Evolutionary conservation across 257 asterid genomes (phyloP).

Genomic region (Penstemon eatonii): DNA sequence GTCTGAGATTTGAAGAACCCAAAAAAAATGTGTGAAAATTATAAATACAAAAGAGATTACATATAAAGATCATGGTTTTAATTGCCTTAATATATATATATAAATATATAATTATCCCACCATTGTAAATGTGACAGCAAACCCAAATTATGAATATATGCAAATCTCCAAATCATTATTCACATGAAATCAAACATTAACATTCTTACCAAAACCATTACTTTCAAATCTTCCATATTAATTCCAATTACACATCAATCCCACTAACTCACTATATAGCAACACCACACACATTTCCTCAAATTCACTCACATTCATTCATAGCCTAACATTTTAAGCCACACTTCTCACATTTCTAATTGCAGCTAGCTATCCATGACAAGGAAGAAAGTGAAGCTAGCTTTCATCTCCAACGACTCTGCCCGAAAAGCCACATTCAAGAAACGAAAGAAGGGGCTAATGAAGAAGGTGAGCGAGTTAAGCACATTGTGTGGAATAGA

Average conservation of each 20-base stretch:
- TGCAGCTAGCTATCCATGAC: constrained; percentile 41
- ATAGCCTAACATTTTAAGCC: not conserved
- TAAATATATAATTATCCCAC: too few relatives aligned
- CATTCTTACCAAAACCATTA: constrained; percentile 35
- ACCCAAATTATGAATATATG: too few relatives aligned
- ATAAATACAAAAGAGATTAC: too few relatives aligned
- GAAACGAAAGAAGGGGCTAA: constrained; percentile 76
- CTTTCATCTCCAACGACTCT: constrained; percentile 69
- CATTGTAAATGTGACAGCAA: too few relatives aligned
- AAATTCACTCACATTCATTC: constrained; percentile 1
- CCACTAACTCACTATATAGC: constrained; percentile 33
- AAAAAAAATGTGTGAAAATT: too few relatives aligned
- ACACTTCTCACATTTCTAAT: not conserved
- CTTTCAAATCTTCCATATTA: constrained; percentile 50
- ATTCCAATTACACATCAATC: constrained; percentile 32
- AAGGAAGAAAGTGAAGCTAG: constrained; percentile 76
- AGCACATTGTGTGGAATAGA: constrained; percentile 84
- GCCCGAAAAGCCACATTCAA: constrained; percentile 78
- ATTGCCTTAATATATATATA: too few relatives aligned
- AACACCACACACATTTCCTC: constrained; percentile 19
- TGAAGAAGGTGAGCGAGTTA: constrained; percentile 79
- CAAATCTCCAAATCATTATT: constrained; percentile 30
- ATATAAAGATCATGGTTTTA: too few relatives aligned
- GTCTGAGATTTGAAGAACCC: too few relatives aligned
- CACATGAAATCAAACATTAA: constrained; percentile 24